A percentile compares a stretch with the other conserved stretches of the same genome.
Evolutionary conservation across 805 yeast species (phyloP).

Genomic region (Kurtzmaniella fragi): DNA sequence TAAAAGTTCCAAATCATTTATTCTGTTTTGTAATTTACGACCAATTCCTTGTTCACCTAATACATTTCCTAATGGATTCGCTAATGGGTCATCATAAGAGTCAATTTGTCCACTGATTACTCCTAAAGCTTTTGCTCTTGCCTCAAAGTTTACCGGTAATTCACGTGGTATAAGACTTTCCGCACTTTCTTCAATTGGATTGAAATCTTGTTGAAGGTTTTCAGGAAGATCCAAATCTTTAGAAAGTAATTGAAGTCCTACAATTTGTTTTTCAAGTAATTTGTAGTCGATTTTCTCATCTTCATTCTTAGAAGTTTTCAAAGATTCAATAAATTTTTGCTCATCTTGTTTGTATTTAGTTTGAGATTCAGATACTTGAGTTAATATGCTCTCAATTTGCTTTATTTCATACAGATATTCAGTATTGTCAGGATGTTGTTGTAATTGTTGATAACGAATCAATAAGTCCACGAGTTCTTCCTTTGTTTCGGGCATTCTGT

Average conservation of each 20-base stretch:
- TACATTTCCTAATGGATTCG: constrained; percentile 42
- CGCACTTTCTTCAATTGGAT: background rate
- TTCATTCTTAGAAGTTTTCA: constrained; percentile 15
- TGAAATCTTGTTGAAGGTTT: constrained; percentile 35
- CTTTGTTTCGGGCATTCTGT: constrained; percentile 16
- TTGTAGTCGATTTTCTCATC: constrained; percentile 34
- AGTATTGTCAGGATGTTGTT: constrained; percentile 14
- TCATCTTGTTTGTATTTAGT: constrained; percentile 16
- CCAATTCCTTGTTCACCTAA: constrained; percentile 50
- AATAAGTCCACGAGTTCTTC: constrained; percentile 21
- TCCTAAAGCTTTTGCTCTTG: background rate
- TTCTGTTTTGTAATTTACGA: constrained; percentile 51
- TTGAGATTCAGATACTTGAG: constrained; percentile 37
- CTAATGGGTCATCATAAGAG: constrained; percentile 19
- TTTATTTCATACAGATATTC: constrained; percentile 26
- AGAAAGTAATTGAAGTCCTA: constrained; percentile 60
- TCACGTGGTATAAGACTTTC: background rate
- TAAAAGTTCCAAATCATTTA: constrained; percentile 55
- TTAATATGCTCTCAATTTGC: constrained; percentile 39
- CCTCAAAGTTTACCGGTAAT: background rate
- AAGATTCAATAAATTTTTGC: background rate
- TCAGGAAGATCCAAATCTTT: constrained; percentile 63
- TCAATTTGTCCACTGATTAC: constrained; percentile 9
- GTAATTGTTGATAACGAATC: constrained; percentile 19
- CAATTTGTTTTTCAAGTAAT: constrained; percentile 52